Evolutionary conservation across 768 basidiomycete species (phyloP).

Genomic region (Strobilomyces echinocephalus): DNA sequence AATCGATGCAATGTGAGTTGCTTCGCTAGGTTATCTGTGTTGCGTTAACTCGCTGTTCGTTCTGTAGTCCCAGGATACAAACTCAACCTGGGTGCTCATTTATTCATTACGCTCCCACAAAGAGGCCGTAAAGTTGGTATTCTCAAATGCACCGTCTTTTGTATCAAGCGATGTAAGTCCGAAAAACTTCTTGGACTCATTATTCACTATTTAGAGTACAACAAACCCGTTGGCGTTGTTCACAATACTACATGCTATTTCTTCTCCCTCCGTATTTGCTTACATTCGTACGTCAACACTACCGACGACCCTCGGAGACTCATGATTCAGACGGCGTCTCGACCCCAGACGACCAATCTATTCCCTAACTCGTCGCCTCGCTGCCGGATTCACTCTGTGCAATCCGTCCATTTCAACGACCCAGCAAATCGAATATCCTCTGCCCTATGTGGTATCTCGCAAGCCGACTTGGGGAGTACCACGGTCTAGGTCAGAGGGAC

Average conservation of each 20-base stretch:
- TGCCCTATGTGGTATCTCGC: slow-evolving; percentile 39
- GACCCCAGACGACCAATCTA: slow-evolving; percentile 20
- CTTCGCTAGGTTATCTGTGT: background rate
- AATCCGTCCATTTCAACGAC: slow-evolving; percentile 16
- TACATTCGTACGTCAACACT: slow-evolving; percentile 37
- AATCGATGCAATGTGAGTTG: slow-evolving; percentile 36
- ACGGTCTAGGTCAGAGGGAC: slow-evolving; percentile 50
- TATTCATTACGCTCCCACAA: slow-evolving; percentile 48
- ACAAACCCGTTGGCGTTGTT: no score
- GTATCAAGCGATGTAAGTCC: no score
- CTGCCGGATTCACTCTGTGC: slow-evolving; percentile 38
- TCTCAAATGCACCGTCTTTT: slow-evolving; percentile 43
- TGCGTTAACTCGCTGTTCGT: no score
- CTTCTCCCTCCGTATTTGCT: slow-evolving; percentile 41
- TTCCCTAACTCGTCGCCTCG: slow-evolving; percentile 47
- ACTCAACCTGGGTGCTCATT: slow-evolving; percentile 33
- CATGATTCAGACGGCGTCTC: slow-evolving; percentile 17
- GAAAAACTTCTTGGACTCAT: background rate
- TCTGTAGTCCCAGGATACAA: slow-evolving; percentile 22
- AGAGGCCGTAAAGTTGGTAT: slow-evolving; percentile 43
- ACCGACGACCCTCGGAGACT: slow-evolving; percentile 32
- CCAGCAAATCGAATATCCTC: slow-evolving; percentile 21
- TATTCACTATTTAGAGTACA: no score
- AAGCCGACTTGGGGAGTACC: slow-evolving; percentile 50
- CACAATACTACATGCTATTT: slow-evolving; percentile 43